Evolutionary conservation across 306 rosid genomes (phyloP), one percentile per base, ranked within the genome.

Genomic region (Citrullus colocynthis): DNA sequence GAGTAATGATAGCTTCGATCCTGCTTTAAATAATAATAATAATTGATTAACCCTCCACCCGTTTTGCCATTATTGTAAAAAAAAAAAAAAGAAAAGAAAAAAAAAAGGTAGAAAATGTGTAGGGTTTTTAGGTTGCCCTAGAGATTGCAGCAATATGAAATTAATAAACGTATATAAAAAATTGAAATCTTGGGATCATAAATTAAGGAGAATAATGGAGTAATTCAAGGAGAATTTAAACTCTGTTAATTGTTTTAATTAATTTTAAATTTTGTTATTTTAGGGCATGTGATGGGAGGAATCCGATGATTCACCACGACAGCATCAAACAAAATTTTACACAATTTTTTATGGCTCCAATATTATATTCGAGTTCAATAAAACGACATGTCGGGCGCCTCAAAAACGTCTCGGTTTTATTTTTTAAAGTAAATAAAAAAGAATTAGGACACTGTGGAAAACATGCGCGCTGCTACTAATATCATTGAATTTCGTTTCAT

Each of bases 231-330:
- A 83, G 74, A 77, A 42, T 71, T 62, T 42, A n/a, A 4, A n/a
- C 12, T 20, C 0, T 2, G 20, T 42, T 42, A 44, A 11, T 42
- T 69, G 0, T 69, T 10, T 41, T 58, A 42, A 42, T 1, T 7
- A 7, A 42, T 42, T n/a, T 42, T n/a, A 69, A 20, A 9, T 0
- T 42, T 42, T 1, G 45, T 20, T 55, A 58, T 6, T 82, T 67
- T 70, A 80, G 73, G 42, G 85, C 88, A 79, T 80, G 83, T 79
- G 86, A 87, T 30, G 77, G 28, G 74, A 79, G 88, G 97, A 87
- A 90, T 88, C 90, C 93, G 69, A 92, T 82, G 93, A 77, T n/a
- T 70, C 57, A 86, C 78, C 82, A 67, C 80, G 87, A 74, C 83
- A 83, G 83, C 78, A 80, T 80, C 82, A 84, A 84, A 88, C 63